Percentiles rank a stretch among this genome's conserved stretches.
phyloP scores from a whole-genome alignment of 768 basidiomycete genomes.

The Termitomyces sp. region DNA sequence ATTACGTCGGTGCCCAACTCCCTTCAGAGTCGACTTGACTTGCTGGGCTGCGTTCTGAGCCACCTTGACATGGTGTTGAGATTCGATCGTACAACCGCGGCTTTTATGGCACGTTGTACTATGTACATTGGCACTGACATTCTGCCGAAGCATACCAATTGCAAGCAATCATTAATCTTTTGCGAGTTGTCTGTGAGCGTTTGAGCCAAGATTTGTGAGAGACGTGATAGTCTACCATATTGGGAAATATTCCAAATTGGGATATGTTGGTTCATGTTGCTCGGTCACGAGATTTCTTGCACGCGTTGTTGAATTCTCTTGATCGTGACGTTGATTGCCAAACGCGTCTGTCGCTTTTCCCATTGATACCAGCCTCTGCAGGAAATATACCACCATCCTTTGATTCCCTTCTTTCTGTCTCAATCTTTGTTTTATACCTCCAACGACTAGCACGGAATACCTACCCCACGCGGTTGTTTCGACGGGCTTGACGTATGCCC shows the following conservation, averaged over 20 bases:
- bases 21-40: slow-evolving; percentile 2
- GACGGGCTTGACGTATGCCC: slow-evolving; percentile 34
- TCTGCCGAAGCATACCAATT: no score
- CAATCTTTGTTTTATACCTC: neutral
- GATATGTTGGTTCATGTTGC: slow-evolving; percentile 25
- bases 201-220: no score
- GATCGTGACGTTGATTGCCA: slow-evolving; percentile 1
- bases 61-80: slow-evolving; percentile 10
- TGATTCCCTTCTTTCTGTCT: neutral
- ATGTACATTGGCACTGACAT: no score
- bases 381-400: slow-evolving; percentile 1
- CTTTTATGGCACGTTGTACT: neutral
- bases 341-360: slow-evolving; percentile 16
- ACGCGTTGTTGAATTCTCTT: slow-evolving; percentile 17
- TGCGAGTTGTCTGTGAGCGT: no score
- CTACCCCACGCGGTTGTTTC: neutral
- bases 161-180: no score
- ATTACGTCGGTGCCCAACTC: slow-evolving; percentile 1
- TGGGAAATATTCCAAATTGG: slow-evolving; percentile 18
- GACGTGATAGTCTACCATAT: neutral
- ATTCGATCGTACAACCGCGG: neutral
- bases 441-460: neutral
- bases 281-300: slow-evolving; percentile 14
- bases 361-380: slow-evolving; percentile 5
- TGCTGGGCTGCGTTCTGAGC: slow-evolving; percentile 11